phyloP scores from a whole-genome alignment of 23 red algal genomes.

The Gracilariopsis chorda region DNA sequence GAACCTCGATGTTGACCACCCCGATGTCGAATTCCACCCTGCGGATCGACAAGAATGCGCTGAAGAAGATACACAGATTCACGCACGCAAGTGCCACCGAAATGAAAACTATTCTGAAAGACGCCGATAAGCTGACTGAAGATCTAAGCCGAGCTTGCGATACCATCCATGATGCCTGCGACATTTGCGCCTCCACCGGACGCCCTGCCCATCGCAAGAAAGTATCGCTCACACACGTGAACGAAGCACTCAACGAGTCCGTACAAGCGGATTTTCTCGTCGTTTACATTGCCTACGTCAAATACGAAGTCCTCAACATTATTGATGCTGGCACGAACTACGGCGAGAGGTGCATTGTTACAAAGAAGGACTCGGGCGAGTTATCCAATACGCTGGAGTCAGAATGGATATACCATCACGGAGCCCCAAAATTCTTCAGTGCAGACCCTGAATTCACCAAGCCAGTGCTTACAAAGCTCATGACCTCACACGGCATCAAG shows the following conservation, averaged over 20 bases:
- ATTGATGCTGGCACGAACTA: slow-evolving; percentile 8
- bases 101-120: not conserved
- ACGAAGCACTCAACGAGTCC: not conserved
- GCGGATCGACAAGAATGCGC: not conserved
- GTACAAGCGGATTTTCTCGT: not conserved
- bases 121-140: not conserved
- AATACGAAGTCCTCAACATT: too few relatives aligned
- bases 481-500: not conserved
- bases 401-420: slow-evolving; percentile 6
- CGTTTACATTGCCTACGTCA: not conserved
- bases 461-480: not conserved
- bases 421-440: not conserved
- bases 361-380: not conserved
- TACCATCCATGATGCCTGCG: not conserved
- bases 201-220: not conserved
- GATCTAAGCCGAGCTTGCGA: not conserved
- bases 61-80: slow-evolving; percentile 3
- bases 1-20: not conserved
- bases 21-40: not conserved
- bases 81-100: not conserved
- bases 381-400: not conserved
- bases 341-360: slow-evolving; percentile 16
- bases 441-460: not conserved
- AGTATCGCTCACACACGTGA: not conserved
- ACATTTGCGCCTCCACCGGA: not conserved